phyloP scores from a whole-genome alignment of 345 rosid genomes.

The Balakata baccata region DNA sequence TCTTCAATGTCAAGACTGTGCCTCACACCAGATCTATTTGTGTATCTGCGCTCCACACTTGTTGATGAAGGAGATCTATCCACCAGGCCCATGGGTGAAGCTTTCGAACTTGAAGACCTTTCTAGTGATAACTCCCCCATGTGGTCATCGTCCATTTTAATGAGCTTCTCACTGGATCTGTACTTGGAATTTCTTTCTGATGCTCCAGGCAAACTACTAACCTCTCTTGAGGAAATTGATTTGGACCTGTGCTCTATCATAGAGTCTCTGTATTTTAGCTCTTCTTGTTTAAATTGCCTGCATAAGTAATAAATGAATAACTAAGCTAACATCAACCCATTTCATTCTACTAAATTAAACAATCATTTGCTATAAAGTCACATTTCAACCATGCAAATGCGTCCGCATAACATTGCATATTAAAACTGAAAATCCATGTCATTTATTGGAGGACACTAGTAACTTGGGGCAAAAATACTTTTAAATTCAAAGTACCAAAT shows the following conservation, averaged over 20 bases:
- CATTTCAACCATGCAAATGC: neutral
- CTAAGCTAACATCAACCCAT: neutral
- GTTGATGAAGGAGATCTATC: conserved; percentile 84
- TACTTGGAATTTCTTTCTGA: conserved; percentile 59
- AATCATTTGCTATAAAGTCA: neutral
- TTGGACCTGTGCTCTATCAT: conserved; percentile 50
- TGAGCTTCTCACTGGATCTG: conserved; percentile 52
- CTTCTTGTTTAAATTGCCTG: conserved; percentile 57
- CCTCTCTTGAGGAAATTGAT: conserved; percentile 54
- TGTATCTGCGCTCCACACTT: conserved; percentile 69
- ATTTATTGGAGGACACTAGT: neutral
- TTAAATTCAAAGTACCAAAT: neutral
- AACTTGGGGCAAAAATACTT: neutral
- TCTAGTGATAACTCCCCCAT: conserved; percentile 58
- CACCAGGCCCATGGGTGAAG: conserved; percentile 57
- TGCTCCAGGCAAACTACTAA: conserved; percentile 44
- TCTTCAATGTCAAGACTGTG: conserved; percentile 73
- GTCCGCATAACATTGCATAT: neutral
- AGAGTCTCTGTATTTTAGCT: conserved; percentile 45
- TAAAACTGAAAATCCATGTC: neutral
- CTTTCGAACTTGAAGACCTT: conserved; percentile 68
- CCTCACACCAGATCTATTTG: conserved; percentile 50
- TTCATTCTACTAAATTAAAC: neutral
- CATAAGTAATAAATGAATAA: conserved; percentile 14
- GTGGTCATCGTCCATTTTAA: conserved; percentile 62